phyloP scores from a whole-genome alignment of 345 rosid species.

The Turritis glabra region DNA sequence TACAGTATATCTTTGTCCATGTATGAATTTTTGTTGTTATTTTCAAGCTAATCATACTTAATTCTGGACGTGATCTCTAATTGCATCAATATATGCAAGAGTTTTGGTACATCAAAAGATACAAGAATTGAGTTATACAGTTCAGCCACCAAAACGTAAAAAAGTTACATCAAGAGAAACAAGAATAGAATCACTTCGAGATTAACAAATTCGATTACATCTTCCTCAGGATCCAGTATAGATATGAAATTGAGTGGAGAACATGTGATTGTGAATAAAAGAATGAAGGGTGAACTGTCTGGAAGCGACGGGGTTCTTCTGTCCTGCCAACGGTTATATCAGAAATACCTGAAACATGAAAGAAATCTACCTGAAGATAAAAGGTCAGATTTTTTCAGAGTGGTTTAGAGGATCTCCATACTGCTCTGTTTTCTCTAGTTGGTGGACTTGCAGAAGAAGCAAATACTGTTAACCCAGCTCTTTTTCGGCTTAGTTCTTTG shows the following conservation, averaged over 20 bases:
- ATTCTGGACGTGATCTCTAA: too few species aligned
- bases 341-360: slow-evolving; percentile 8
- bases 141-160: too few species aligned
- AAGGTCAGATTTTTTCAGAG: slow-evolving; percentile 18
- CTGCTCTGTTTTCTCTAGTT: slow-evolving; percentile 74
- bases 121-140: too few species aligned
- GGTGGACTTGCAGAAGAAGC: slow-evolving; percentile 64
- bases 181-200: slow-evolving; percentile 9
- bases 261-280: neutral
- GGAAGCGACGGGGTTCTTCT: neutral
- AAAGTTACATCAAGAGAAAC: slow-evolving; percentile 13
- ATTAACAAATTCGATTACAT: neutral
- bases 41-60: too few species aligned
- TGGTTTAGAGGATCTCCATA: slow-evolving; percentile 51
- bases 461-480: slow-evolving; percentile 78
- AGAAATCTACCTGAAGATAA: slow-evolving; percentile 19
- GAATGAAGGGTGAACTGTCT: neutral
- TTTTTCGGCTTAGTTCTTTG: slow-evolving; percentile 66
- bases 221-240: neutral
- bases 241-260: neutral
- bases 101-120: too few species aligned
- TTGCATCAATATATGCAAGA: too few species aligned
- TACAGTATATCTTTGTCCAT: too few species aligned
- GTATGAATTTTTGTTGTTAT: too few species aligned
- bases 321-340: neutral